Conservation (phyloP, 2,329 filamentous ascomycete species). For the Ilyonectria sp. region DNA sequence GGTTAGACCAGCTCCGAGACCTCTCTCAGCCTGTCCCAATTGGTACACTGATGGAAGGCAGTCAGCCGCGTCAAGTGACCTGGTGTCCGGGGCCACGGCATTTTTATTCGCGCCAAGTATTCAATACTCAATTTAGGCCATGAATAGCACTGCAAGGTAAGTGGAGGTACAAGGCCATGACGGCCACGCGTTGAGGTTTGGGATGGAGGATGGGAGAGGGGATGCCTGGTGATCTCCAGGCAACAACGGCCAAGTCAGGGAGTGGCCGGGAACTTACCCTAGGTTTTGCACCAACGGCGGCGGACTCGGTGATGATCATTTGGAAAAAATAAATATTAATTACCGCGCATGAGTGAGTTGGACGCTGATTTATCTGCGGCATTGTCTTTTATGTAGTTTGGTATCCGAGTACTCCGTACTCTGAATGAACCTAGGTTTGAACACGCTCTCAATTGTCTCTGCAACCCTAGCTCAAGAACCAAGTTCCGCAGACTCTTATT, state of each 20-base stretch:
- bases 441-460: no score
- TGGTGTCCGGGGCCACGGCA: not conserved
- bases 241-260: not conserved
- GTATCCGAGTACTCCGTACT: no score
- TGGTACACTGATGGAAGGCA: constrained; percentile 3
- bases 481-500: no score
- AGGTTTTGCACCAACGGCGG: no score
- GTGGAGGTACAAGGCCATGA: not conserved
- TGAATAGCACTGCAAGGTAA: not conserved
- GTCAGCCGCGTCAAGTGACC: constrained; percentile 17
- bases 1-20: not conserved
- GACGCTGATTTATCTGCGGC: no score
- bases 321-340: no score
- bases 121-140: not conserved
- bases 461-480: no score
- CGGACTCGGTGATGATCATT: no score
- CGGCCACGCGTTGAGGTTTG: not conserved
- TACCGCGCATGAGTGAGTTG: no score
- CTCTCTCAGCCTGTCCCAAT: not conserved
- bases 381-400: no score
- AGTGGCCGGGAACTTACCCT: not conserved
- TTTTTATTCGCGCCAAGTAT: not conserved
- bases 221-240: not conserved
- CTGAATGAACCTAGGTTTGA: no score
- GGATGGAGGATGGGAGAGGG: not conserved